Evolutionary conservation across 2,329 filamentous ascomycete genomes (phyloP), one percentile per base, ranked within the genome.

Genomic region (Chaetomium strumarium): DNA sequence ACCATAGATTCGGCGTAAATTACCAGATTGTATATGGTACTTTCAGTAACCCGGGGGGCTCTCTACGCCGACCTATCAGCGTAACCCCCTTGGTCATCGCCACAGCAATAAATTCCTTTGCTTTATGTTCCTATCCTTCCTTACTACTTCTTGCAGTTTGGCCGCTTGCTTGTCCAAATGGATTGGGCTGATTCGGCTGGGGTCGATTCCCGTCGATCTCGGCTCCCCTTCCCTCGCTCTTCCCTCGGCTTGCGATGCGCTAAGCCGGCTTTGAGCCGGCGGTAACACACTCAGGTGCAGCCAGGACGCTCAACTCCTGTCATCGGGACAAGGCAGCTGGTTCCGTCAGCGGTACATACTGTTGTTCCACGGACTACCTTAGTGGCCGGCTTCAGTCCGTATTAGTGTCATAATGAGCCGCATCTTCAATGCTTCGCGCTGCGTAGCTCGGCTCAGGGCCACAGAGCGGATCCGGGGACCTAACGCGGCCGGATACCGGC

Each of bases 331-430:
- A 9, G 37, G 19, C 29, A 13, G 24, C 24, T 24, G 7, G 4
- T 24, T 24, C 24, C 7, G 24, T 24, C 24, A 7, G 24, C 24
- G 4, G 24, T 7, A 7, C 7, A 24, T 7, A 24, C 24, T 24
- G 24, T 7, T 24, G 24, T 7, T 24, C n/a, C n/a, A 24, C 24
- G 24, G 7, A 24, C 24, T 24, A n/a, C n/a, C n/a, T n/a, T 40
- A 20, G 19, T 19, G 19, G 8, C 19, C 17, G 13, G 9, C n/a
- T 41, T 12, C 2, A 17, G 10, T 34, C 3, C 24, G 4, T 24
- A 24, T 37, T 49, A 7, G 11, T 17, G 12, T 6, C 20, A 38
- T 24, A 19, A 59, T 59, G 57, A 51, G 17, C 38, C 36, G 40
- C 24, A 14, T 47, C 5, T 19, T 51, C 19, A 46, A 19, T 10